These are phyloP conservation scores for Trypanosoma boissoni DNA, from an alignment of 208 protist genomes.

Conservation along the genomic window DNA sequence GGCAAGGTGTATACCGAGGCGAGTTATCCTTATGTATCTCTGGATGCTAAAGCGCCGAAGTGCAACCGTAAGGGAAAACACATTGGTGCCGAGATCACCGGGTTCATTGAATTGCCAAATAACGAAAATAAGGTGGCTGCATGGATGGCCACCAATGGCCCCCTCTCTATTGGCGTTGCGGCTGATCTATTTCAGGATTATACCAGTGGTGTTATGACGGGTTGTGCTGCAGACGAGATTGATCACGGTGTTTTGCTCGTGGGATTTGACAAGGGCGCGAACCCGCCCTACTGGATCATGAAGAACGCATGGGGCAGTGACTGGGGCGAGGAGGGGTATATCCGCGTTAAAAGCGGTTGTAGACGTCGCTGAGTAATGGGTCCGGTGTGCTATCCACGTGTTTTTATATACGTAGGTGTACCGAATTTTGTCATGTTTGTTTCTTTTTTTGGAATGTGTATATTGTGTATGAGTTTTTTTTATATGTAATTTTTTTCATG, in stretches of 20 bases:
- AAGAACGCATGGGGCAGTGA: slow-evolving; percentile 82
- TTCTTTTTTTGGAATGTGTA: too few relatives aligned
- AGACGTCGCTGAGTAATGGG: slow-evolving; percentile 59
- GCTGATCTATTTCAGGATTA: slow-evolving; percentile 76
- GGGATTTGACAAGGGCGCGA: slow-evolving; percentile 56
- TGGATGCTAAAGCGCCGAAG: slow-evolving; percentile 25
- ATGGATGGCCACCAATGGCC: slow-evolving; percentile 62
- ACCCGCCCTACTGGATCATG: slow-evolving; percentile 76
- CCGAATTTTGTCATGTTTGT: neutral
- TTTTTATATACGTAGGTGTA: neutral
- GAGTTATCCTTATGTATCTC: slow-evolving; percentile 87
- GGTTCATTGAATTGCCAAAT: slow-evolving; percentile 50
- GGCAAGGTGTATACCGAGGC: slow-evolving; percentile 76
- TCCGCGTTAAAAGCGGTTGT: slow-evolving; percentile 65
- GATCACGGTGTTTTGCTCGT: slow-evolving; percentile 89
- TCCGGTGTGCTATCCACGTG: slow-evolving; percentile 13
- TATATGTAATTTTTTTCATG: neutral
- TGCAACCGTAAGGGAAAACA: slow-evolving; percentile 37
- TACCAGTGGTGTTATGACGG: slow-evolving; percentile 64
- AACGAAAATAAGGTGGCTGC: slow-evolving; percentile 71
- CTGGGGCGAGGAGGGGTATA: slow-evolving; percentile 87
- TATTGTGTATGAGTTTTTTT: neutral
- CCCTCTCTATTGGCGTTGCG: slow-evolving; percentile 90
- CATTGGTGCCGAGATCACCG: slow-evolving; percentile 65
- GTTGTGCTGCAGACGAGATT: slow-evolving; percentile 48